Evolutionary conservation across 306 rosid genomes (phyloP).

Genomic region (Hippophae rhamnoides): DNA sequence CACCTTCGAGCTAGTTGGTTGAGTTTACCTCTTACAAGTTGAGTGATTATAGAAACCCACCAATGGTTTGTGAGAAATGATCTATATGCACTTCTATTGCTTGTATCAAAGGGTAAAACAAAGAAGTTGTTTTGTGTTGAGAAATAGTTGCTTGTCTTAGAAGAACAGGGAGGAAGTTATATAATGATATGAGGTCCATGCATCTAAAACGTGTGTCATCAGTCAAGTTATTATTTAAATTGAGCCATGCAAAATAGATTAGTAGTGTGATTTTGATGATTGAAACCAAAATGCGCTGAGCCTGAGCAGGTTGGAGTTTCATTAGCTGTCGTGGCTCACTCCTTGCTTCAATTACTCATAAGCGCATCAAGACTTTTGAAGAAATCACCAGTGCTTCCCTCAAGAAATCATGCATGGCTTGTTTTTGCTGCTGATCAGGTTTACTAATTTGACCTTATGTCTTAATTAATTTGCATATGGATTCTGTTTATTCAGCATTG

Average conservation of each 20-base stretch:
- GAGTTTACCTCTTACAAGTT: too few species aligned
- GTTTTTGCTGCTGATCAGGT: constrained; percentile 88
- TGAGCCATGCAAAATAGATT: background rate
- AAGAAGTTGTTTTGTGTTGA: too few species aligned
- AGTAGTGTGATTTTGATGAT: constrained; percentile 14
- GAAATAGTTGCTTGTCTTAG: too few species aligned
- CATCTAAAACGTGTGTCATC: constrained; percentile 6
- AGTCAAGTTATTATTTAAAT: background rate
- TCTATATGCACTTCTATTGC: too few species aligned
- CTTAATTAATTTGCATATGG: too few species aligned
- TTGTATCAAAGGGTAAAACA: too few species aligned
- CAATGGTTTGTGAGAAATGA: too few species aligned
- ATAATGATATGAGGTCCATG: background rate
- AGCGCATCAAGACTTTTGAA: constrained; percentile 48
- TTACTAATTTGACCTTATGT: background rate
- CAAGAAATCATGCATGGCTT: constrained; percentile 77
- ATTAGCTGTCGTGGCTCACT: constrained; percentile 65
- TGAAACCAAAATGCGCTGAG: constrained; percentile 10
- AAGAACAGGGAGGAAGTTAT: too few species aligned
- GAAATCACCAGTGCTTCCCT: constrained; percentile 48
- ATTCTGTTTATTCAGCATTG: too few species aligned
- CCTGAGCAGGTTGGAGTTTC: constrained; percentile 63
- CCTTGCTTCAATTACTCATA: constrained; percentile 60
- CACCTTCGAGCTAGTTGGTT: too few species aligned
- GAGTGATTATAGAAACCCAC: too few species aligned